phyloP scores from a whole-genome alignment of 495 filamentous ascomycete species.

The Aspergillus avenaceus region DNA sequence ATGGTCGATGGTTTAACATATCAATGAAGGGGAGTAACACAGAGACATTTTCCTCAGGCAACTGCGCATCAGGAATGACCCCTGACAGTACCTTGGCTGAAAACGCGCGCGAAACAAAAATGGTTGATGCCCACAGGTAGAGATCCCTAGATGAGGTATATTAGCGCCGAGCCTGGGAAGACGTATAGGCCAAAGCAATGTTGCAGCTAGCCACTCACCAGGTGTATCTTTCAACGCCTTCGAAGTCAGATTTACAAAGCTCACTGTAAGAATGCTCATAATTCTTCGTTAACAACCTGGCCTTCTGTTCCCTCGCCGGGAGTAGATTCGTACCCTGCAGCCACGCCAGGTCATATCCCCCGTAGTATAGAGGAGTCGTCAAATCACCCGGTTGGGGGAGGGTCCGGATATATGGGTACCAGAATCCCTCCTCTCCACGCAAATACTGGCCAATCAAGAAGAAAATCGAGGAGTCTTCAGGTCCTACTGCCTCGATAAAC shows the following conservation, averaged over 20 bases:
- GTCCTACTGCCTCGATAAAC: slow-evolving; percentile 34
- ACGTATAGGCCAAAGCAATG: neutral
- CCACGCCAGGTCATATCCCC: slow-evolving; percentile 52
- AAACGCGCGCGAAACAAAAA: slow-evolving; percentile 55
- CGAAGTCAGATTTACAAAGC: slow-evolving; percentile 33
- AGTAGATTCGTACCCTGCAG: slow-evolving; percentile 58
- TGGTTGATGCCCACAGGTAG: slow-evolving; percentile 61
- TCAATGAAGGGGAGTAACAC: slow-evolving; percentile 61
- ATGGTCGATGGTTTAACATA: slow-evolving; percentile 54
- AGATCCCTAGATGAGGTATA: slow-evolving; percentile 45
- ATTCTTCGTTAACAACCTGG: slow-evolving; percentile 44
- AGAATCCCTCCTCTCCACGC: slow-evolving; percentile 46
- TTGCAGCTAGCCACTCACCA: slow-evolving; percentile 33
- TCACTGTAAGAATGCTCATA: slow-evolving; percentile 37
- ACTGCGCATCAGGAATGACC: slow-evolving; percentile 23
- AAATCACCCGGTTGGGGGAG: slow-evolving; percentile 52
- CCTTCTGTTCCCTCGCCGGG: slow-evolving; percentile 39
- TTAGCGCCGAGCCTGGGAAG: slow-evolving; percentile 2
- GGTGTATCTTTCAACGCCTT: slow-evolving; percentile 31
- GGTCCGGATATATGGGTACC: slow-evolving; percentile 58
- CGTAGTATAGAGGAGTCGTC: slow-evolving; percentile 56
- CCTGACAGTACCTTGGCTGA: slow-evolving; percentile 45
- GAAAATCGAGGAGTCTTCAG: slow-evolving; percentile 41
- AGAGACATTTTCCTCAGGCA: slow-evolving; percentile 38
- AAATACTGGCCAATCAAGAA: slow-evolving; percentile 58